These are phyloP conservation scores for Penicillium salamii DNA, from an alignment of 495 filamentous ascomycete species.

Conservation along the genomic window DNA sequence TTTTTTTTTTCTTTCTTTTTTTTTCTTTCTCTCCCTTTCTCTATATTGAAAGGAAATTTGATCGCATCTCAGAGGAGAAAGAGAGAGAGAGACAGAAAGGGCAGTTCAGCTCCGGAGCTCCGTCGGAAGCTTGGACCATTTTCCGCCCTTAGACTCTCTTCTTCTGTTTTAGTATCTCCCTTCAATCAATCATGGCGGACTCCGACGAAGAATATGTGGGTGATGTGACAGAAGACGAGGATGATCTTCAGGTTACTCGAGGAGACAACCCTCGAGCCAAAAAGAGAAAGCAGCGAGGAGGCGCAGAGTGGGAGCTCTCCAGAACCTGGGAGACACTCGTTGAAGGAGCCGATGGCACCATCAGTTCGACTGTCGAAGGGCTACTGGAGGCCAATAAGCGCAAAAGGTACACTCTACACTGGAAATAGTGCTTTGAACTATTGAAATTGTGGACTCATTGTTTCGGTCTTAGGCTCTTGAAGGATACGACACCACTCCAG, in stretches of 20 bases:
- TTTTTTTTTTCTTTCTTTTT: too few species aligned
- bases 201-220: slow-evolving; percentile 85
- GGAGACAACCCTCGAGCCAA: slow-evolving; percentile 36
- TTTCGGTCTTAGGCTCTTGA: slow-evolving; percentile 57
- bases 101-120: slow-evolving; percentile 21
- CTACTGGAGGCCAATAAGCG: slow-evolving; percentile 69
- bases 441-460: slow-evolving; percentile 7
- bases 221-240: slow-evolving; percentile 78
- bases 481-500: slow-evolving; percentile 92
- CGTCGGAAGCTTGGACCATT: slow-evolving; percentile 62
- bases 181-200: slow-evolving; percentile 34
- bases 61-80: not conserved
- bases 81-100: not conserved
- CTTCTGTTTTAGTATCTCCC: not conserved
- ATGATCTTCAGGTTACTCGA: slow-evolving; percentile 58
- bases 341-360: slow-evolving; percentile 72
- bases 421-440: not conserved
- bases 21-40: too few species aligned
- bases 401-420: slow-evolving; percentile 55
- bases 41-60: too few species aligned
- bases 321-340: slow-evolving; percentile 64
- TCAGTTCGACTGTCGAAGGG: slow-evolving; percentile 65
- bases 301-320: slow-evolving; percentile 55
- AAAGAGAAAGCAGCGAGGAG: slow-evolving; percentile 54
- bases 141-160: slow-evolving; percentile 23